Evolutionary conservation across 2,329 filamentous ascomycete genomes (phyloP).

Genomic region (Ilyonectria mors-panacis): DNA sequence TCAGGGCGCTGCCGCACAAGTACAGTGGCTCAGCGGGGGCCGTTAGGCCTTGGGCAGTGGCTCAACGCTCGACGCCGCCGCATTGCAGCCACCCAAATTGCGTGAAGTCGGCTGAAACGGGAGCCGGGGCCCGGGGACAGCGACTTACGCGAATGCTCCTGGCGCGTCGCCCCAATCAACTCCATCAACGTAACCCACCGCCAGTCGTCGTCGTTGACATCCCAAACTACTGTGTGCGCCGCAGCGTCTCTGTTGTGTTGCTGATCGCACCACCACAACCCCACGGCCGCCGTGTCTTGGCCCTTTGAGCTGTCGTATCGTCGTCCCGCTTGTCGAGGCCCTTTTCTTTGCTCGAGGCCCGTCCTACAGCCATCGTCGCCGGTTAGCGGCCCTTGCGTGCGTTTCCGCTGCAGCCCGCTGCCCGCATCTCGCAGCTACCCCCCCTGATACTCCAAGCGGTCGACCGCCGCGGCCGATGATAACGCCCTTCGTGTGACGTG

Average conservation of each 20-base stretch:
- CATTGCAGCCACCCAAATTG: slow-evolving; percentile 23
- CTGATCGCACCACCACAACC: slow-evolving; percentile 42
- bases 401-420: slow-evolving; percentile 32
- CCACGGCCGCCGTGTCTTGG: slow-evolving; percentile 40
- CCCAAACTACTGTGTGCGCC: slow-evolving; percentile 37
- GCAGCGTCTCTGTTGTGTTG: slow-evolving; percentile 36
- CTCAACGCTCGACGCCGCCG: slow-evolving; percentile 8
- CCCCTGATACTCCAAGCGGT: slow-evolving; percentile 29
- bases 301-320: slow-evolving; percentile 19
- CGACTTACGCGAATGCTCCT: slow-evolving; percentile 33
- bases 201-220: slow-evolving; percentile 35
- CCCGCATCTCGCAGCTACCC: slow-evolving; percentile 42
- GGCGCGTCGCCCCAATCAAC: slow-evolving; percentile 42
- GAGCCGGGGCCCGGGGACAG: slow-evolving; percentile 2
- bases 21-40: neutral
- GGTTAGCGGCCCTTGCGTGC: slow-evolving; percentile 45
- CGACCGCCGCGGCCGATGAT: slow-evolving; percentile 46
- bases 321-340: slow-evolving; percentile 21
- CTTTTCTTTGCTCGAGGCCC: slow-evolving; percentile 30
- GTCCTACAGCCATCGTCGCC: slow-evolving; percentile 39
- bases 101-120: slow-evolving; percentile 28
- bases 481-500: slow-evolving; percentile 43
- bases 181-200: slow-evolving; percentile 42
- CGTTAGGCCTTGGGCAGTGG: neutral
- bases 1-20: neutral